Evolutionary conservation across 108 stramenopile species (phyloP), one percentile per base, ranked within the genome.

Genomic region (Nitzschia palea): DNA sequence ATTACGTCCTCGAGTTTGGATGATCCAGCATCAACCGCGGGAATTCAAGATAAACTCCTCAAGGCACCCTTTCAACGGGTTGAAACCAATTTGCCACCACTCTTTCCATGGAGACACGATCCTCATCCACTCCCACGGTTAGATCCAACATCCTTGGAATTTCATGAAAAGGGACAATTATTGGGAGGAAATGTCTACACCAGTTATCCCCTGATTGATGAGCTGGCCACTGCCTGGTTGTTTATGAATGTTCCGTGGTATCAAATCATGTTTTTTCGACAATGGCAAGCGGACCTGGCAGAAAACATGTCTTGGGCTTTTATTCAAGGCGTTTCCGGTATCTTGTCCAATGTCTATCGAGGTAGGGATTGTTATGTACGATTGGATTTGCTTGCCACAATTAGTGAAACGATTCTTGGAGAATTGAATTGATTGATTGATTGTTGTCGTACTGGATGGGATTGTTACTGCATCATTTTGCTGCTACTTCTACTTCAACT

Each of bases 101-200:
- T 65, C 1, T 75, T 75, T 67, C 74, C 74, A 42, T 75, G 74
- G 74, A 28, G 67, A 23, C 55, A 55, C 31, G 32, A 50, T 8
- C 28, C 44, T 20, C 43, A 54, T 23, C 51, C 29, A 15, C 33
- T 67, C 18, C 54, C 47, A 44, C 74, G 74, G 0, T 52, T 75
- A 9, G 43, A 68, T 29, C 53, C 51, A n/a, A 58, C 53, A 15
- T 65, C 74, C 0, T 20, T 29, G 1, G 66, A 75, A 18, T 62
- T 65, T 32, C 20, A 45, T 0, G 15, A 37, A 31, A 55, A 62
- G 20, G 66, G 66, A 30, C 35, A 47, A 33, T 35, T 75, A 18
- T 47, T 75, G 54, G 67, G 66, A 4, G 65, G 66, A 9, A 67
- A 67, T 45, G 33, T 68, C 29, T 44, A 40, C 17, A 32, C 52